Evolutionary conservation across 148 eudicot species (phyloP), one percentile per base, ranked within the genome.

Genomic region (Amaranthus palmeri): DNA sequence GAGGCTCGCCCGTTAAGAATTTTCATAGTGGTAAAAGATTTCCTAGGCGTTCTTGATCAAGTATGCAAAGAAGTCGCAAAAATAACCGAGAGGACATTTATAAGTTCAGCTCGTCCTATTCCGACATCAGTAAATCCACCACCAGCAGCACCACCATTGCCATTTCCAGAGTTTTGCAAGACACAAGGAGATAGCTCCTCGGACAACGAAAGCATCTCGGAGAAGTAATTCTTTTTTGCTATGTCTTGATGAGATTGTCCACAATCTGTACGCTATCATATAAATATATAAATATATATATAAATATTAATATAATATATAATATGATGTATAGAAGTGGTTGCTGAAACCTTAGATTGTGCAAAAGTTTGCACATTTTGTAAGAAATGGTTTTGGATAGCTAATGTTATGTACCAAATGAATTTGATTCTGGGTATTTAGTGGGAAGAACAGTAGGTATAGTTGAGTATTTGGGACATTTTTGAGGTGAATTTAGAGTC

Each of bases 51-150:
- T 51, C 96, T 93, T 10, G 98, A 93, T 76, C 84, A 76, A 64
- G 97, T 93, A 7, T 93, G 96, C 81, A 93, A 89, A 81, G 97
- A 93, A 49, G 96, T 91, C 1, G 86, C 91, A 17, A 93, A 86
- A 76, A 80, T 91, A 13, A 91, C 87, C 43, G 97, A 88, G 69
- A 67, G 98, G 65, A 84, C 88, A 8, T 67, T 72, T 58, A 82
- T 92, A 4, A 85, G 87, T 44, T 83, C 88, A 4, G 81, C 67
- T 3, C 68, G 81, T 51, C 81, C 72, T 36, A 50, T 72, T 54
- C 74, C 85, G 7, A 13, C 49, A 54, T 75, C 87, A 0, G 72
- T 77, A 42, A 83, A 81, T 79, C 81, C 84, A 41, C 81, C 84
- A 41, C 7, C 66, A 67, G 45, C 80, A 47, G 81, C 81, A 2